Conservation (phyloP, 78 protist genomes). For the Creolimax fragrantissima region DNA sequence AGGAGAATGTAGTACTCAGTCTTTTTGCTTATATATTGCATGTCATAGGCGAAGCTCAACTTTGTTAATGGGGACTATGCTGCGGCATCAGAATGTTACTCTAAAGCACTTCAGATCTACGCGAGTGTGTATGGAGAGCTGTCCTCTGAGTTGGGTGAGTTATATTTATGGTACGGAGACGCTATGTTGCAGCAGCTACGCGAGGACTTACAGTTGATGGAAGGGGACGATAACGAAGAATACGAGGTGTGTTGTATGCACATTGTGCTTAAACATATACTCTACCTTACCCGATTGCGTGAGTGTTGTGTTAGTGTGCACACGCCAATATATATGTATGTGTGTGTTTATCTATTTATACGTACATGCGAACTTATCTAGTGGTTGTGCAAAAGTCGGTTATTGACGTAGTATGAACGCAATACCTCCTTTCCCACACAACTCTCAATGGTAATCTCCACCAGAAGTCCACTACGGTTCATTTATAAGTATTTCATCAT, state of each 20-base stretch:
- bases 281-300: not conserved
- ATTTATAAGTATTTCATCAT: no score
- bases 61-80: not conserved
- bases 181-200: not conserved
- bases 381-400: no score
- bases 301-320: not conserved
- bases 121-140: not conserved
- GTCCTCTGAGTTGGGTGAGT: not conserved
- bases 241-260: not conserved
- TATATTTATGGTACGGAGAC: not conserved
- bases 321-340: not conserved
- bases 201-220: not conserved
- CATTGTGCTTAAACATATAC: no score
- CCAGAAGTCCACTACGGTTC: no score
- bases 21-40: no score
- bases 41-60: not conserved
- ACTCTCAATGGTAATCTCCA: no score
- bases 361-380: no score
- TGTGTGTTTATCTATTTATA: no score
- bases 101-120: not conserved
- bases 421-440: no score
- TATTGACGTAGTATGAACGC: no score
- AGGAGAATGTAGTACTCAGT: no score
- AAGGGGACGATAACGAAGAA: not conserved
- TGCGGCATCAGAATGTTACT: not conserved